phyloP scores from a whole-genome alignment of 1,284 basidiomycete species.

The Xerocomus cyaneibrunnescens region DNA sequence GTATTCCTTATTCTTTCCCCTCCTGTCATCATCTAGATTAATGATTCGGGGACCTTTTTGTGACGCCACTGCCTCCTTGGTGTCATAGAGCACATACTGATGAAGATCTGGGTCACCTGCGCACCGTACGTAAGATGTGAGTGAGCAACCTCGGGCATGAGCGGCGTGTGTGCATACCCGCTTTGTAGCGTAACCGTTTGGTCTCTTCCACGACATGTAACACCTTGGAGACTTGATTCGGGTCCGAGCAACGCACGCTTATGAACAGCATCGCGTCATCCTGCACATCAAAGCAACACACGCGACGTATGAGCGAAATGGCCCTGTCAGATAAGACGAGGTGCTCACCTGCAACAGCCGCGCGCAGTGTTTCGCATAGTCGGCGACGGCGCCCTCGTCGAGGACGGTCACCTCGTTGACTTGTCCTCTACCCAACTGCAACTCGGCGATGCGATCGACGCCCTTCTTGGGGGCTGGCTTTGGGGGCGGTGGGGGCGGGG shows the following conservation, averaged over 20 bases:
- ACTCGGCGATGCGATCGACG: slow-evolving; percentile 62
- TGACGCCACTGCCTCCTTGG: slow-evolving; percentile 26
- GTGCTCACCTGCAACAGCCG: slow-evolving; percentile 55
- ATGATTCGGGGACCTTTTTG: slow-evolving; percentile 64
- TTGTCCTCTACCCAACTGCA: slow-evolving; percentile 61
- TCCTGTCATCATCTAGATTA: slow-evolving; percentile 54
- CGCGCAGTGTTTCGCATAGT: slow-evolving; percentile 70
- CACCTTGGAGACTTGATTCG: slow-evolving; percentile 71
- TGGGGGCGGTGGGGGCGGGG: slow-evolving; percentile 50
- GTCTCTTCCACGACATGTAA: slow-evolving; percentile 77
- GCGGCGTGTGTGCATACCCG: slow-evolving; percentile 42
- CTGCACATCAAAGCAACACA: slow-evolving; percentile 36
- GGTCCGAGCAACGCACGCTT: slow-evolving; percentile 63
- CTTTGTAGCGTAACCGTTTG: slow-evolving; percentile 71
- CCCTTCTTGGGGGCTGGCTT: slow-evolving; percentile 63
- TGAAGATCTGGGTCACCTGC: slow-evolving; percentile 65
- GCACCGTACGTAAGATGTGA: background rate
- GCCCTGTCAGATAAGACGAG: background rate
- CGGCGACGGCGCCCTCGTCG: slow-evolving; percentile 59
- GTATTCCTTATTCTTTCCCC: slow-evolving; percentile 50
- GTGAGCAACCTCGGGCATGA: background rate
- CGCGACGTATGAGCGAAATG: background rate
- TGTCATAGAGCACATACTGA: slow-evolving; percentile 77
- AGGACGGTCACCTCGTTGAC: slow-evolving; percentile 72
- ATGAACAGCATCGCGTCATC: slow-evolving; percentile 80